Evolutionary conservation across 352 stramenopile species (phyloP).

Genomic region (Phytophthora sojae): DNA sequence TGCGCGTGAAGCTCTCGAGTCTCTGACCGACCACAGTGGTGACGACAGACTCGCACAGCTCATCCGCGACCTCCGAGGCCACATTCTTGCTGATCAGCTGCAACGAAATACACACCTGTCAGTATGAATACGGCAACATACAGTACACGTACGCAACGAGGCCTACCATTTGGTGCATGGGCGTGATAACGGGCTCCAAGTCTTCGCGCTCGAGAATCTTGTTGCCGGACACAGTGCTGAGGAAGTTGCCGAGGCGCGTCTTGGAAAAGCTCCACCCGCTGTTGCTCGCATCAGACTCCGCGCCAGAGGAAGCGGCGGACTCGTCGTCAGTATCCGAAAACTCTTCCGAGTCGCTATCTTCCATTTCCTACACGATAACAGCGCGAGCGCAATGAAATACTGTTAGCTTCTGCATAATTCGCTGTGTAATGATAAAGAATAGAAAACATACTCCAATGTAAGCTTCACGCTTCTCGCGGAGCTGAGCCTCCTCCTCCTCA

Average conservation of each 20-base stretch:
- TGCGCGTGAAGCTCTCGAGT: conserved; percentile 93
- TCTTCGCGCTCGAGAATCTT: conserved; percentile 95
- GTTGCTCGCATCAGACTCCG: conserved; percentile 72
- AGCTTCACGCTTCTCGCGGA: conserved; percentile 75
- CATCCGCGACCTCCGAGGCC: conserved; percentile 94
- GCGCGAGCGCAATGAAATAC: background rate
- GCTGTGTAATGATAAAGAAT: background rate
- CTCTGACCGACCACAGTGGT: conserved; percentile 95
- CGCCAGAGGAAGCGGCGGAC: conserved; percentile 66
- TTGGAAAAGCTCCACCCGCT: conserved; percentile 84
- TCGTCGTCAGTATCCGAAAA: conserved; percentile 79
- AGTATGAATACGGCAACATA: background rate
- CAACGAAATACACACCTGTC: background rate
- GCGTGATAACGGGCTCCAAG: conserved; percentile 92
- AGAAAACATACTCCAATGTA: conserved; percentile 80
- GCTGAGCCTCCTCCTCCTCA: conserved; percentile 74
- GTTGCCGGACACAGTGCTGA: conserved; percentile 87
- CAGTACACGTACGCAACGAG: background rate
- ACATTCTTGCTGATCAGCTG: conserved; percentile 98
- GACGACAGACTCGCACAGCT: conserved; percentile 96
- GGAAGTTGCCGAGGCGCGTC: conserved; percentile 82
- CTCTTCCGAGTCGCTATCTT: conserved; percentile 72
- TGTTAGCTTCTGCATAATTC: conserved; percentile 1
- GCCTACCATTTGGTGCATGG: conserved; percentile 93
- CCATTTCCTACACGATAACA: conserved; percentile 54